Conservation (phyloP, 306 rosid species). For the Vicia sativa region DNA sequence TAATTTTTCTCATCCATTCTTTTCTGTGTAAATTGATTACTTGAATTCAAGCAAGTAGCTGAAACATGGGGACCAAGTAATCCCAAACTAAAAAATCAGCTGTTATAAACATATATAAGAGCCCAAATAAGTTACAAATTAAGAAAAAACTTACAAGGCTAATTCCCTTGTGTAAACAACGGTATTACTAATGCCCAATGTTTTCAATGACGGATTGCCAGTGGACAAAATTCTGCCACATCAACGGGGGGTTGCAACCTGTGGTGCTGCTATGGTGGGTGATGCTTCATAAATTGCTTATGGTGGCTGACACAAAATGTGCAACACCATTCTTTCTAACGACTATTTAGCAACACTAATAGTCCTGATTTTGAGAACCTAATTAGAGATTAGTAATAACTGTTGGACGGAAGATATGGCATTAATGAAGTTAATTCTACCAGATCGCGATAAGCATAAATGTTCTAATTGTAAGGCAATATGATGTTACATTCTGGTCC, state of each 20-base stretch:
- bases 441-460: not conserved
- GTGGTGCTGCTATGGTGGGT: not conserved
- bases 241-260: not conserved
- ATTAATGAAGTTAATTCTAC: constrained; percentile 2
- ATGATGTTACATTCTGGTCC: constrained; percentile 6
- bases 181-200: not conserved
- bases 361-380: constrained; percentile 1
- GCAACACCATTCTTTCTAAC: not conserved
- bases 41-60: not conserved
- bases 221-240: not conserved
- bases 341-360: not conserved
- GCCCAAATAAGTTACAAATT: not conserved
- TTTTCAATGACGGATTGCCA: not conserved
- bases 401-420: not conserved
- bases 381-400: not conserved
- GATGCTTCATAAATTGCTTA: not conserved
- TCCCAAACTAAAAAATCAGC: not conserved
- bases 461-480: not conserved
- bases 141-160: not conserved
- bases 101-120: constrained; percentile 12
- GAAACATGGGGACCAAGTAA: not conserved
- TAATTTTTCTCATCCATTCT: not conserved
- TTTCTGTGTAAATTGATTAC: constrained; percentile 16
- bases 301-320: not conserved
- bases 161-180: not conserved